Base-by-base conservation (phyloP, 2,329 filamentous ascomycete genomes). In the Fusarium torreyae region DNA sequence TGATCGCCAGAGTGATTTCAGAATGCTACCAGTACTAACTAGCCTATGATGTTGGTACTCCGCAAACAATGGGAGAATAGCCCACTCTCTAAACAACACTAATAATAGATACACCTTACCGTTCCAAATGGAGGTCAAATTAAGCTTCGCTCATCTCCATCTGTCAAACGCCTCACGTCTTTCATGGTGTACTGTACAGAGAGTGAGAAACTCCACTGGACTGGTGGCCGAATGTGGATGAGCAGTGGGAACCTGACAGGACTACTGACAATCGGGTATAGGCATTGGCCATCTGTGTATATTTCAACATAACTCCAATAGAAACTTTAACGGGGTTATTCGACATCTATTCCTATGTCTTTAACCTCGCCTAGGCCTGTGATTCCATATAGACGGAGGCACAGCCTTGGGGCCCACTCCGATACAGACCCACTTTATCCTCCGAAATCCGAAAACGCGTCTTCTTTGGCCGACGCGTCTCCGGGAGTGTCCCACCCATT, bases 361-460 rank as follows among this genome's bases (percentile, higher is more conserved):
- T 17, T 36, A 8, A 24, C 20, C 40, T 42, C 20, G 7, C 9
- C 39, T 5, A 15, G 7, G 14, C 24, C 18, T 18, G 13, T 45
- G 43, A 28, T 18, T n/a, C 43, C 26, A 26, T 31, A 11, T 17
- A 26, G 28, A 31, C 46, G 31, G 39, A 33, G 44, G 18, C 40
- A 26, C 20, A 58, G 13, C 18, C 9, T 45, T 22, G 42, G 34
- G 61, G 33, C 53, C 67, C 63, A 56, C 67, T 40, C 66, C 64
- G 68, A 38, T 26, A 26, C 7, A 15, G 45, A 42, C 54, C 68
- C 68, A 70, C 56, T 57, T 38, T 8, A 48, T 15, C 15, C 54
- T 14, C 68, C 64, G 68, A 57, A 65, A 63, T 39, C 62, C 62
- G 62, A 43, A 46, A 66, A 63, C 68, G 68, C 68, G 68, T 69